Base-by-base conservation (phyloP, 2,329 filamentous ascomycete species). In the Byssothecium circinans region DNA sequence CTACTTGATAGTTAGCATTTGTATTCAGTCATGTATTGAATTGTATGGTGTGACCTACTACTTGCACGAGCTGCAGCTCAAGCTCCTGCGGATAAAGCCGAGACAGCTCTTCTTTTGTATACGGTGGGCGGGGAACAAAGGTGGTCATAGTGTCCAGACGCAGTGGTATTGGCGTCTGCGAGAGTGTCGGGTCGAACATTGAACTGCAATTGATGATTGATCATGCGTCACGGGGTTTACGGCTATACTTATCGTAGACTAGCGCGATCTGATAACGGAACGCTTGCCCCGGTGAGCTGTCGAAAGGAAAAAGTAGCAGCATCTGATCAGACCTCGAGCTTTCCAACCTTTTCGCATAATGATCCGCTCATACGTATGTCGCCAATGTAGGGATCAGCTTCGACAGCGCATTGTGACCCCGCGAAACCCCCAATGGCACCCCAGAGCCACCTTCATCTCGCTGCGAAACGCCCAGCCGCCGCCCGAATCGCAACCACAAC, bases 31-130 rank as follows among this genome's bases (percentile, higher is more conserved):
- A 25, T 10, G 23, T 5, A 25, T 25, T 25, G 10, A 10, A 10
- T 25, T 19, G 1, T 22, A 40, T 38, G 20, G 25, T 30, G 41
- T 23, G 46, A 32, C 80, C 64, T 67, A 85, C 80, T 61, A 97
- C 80, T 75, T 99, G 94, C 41, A 97, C 94, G 50, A 94, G 83
- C 68, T 94, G 88, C 29, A 99, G 83, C 68, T 92, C 81, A 49
- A 99, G 79, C 36, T 81, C 78, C 45, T 84, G 74, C 1, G 94
- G 94, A 74, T 96, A 99, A 49, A 97, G 84, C 62, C 78, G 77
- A 35, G 81, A 78, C 41, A 97, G 82, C 79, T 97, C 91, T 50
- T 89, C 85, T 57, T 85, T 76, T 36, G 86, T 85, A 75, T 97
- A 97, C 0, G 89, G 84, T 47, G 81, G 76, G 47, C 89, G 83